These are phyloP conservation scores for Russula compacta DNA, from an alignment of 768 basidiomycete genomes.

Conservation along the genomic window DNA sequence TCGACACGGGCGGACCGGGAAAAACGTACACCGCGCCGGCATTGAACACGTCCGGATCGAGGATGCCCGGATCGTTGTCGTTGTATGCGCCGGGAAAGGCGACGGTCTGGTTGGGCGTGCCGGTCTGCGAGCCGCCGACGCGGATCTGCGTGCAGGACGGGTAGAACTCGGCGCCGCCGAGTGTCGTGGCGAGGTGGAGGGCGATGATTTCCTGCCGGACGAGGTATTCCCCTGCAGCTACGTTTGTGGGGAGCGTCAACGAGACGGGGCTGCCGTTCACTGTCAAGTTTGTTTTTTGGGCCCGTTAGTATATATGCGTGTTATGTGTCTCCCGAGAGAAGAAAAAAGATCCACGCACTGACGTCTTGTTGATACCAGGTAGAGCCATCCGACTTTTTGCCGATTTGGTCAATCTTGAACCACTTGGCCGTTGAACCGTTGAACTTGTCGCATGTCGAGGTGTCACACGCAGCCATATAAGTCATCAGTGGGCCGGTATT, in stretches of 20 bases:
- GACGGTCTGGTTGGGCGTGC: conserved; percentile 47
- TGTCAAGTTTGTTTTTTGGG: not conserved
- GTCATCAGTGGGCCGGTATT: conserved; percentile 64
- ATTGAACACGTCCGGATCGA: conserved; percentile 34
- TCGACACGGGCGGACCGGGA: conserved; percentile 18
- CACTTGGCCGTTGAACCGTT: conserved; percentile 51
- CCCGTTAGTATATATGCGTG: not conserved
- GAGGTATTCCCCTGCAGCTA: conserved; percentile 64
- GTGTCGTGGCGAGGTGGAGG: conserved; percentile 48
- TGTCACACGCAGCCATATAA: conserved; percentile 57
- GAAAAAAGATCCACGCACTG: conserved; percentile 18
- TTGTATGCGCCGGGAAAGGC: conserved; percentile 65
- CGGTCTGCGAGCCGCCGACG: conserved; percentile 46
- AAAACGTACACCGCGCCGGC: not conserved
- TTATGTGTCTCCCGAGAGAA: too few relatives aligned
- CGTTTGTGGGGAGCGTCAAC: conserved; percentile 31
- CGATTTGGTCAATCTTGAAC: conserved; percentile 49
- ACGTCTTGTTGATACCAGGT: conserved; percentile 27
- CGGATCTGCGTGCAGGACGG: conserved; percentile 51
- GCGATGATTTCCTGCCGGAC: conserved; percentile 76
- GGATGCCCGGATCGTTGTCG: conserved; percentile 63
- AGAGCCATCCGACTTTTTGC: conserved; percentile 20
- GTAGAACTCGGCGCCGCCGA: conserved; percentile 76
- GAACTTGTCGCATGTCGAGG: conserved; percentile 49
- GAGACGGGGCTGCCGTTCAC: conserved; percentile 23